A percentile compares a stretch with the other conserved stretches of the same genome.
These are phyloP conservation scores for Lepidium campestre DNA, from an alignment of 441 rosid genomes.

Conservation along the genomic window DNA sequence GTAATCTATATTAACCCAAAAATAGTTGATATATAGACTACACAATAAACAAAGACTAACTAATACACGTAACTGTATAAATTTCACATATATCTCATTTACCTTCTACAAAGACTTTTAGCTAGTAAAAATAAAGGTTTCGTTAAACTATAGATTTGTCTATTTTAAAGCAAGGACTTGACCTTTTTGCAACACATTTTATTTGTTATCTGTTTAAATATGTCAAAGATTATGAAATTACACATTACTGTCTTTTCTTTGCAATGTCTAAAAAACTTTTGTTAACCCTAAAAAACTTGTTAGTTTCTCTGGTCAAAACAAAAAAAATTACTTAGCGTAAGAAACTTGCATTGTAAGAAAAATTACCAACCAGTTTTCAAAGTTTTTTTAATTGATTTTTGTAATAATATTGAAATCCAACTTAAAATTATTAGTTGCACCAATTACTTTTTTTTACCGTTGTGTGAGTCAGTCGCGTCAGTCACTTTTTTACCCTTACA, in stretches of 20 bases:
- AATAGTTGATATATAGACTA: background rate
- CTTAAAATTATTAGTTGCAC: too few relatives aligned
- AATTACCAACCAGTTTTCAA: slow-evolving; percentile 14
- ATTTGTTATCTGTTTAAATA: slow-evolving; percentile 9
- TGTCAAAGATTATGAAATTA: slow-evolving; percentile 13
- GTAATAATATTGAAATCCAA: too few relatives aligned
- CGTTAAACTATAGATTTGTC: slow-evolving; percentile 19
- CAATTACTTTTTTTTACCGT: too few relatives aligned
- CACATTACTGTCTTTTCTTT: background rate
- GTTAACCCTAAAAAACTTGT: background rate
- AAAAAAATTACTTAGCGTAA: slow-evolving; percentile 20
- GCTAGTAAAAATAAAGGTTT: slow-evolving; percentile 19
- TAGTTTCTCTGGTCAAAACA: background rate
- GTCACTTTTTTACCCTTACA: too few relatives aligned
- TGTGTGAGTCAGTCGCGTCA: too few relatives aligned
- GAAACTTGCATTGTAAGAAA: slow-evolving; percentile 4
- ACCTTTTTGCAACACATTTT: background rate
- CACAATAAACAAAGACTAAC: background rate
- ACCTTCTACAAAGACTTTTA: background rate
- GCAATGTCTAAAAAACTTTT: background rate
- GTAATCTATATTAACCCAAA: background rate
- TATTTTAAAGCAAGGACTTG: slow-evolving; percentile 8
- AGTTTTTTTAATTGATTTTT: too few relatives aligned
- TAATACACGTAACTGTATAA: background rate
- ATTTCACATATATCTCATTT: too few relatives aligned